Conservation (phyloP, 176 grass and related monocot species). For the Oryza officinalis region DNA sequence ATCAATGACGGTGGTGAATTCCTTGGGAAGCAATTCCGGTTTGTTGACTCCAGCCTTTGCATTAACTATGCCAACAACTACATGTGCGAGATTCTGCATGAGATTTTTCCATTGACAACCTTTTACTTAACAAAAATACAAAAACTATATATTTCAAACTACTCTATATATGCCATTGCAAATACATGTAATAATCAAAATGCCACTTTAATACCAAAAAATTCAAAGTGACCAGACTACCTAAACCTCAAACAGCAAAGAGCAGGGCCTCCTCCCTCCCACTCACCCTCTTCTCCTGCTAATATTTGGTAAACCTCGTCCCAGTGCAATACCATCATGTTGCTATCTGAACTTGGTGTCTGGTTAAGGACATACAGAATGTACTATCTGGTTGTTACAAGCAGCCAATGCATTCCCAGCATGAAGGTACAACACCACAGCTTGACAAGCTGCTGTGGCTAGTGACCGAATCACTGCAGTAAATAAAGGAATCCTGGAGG, state of each 20-base stretch:
- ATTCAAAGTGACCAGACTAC: background rate
- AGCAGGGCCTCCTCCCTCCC: background rate
- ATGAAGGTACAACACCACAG: background rate
- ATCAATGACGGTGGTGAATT: slow-evolving; percentile 92
- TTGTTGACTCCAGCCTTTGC: slow-evolving; percentile 87
- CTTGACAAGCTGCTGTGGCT: too few relatives aligned
- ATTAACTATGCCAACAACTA: slow-evolving; percentile 61
- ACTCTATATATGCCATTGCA: background rate
- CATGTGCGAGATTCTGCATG: slow-evolving; percentile 18
- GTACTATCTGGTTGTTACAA: too few relatives aligned
- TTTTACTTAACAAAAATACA: background rate
- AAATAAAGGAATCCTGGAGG: too few relatives aligned
- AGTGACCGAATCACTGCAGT: too few relatives aligned
- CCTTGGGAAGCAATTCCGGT: slow-evolving; percentile 86
- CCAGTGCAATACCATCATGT: background rate
- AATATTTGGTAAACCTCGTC: background rate
- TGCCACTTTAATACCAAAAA: background rate
- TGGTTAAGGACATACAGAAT: background rate
- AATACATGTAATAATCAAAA: background rate
- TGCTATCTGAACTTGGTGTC: background rate
- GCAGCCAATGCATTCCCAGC: too few relatives aligned
- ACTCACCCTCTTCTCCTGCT: too few relatives aligned
- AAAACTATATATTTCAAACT: background rate
- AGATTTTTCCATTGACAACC: background rate
- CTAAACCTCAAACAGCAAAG: background rate